These are phyloP conservation scores for Mycena kentingensis DNA, from an alignment of 768 basidiomycete species.

Conservation along the genomic window DNA sequence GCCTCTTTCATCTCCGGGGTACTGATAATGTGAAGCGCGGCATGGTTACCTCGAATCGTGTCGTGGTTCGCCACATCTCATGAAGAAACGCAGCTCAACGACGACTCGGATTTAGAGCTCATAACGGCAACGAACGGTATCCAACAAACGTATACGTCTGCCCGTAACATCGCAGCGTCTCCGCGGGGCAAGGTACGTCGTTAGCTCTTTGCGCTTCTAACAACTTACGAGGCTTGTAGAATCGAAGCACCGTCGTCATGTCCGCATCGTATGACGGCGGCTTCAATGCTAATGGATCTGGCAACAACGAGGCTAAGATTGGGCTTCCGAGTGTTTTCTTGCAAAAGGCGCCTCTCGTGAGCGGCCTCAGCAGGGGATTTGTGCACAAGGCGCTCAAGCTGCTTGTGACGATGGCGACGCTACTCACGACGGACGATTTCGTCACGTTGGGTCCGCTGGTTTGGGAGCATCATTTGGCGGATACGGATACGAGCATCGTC, in stretches of 20 bases:
- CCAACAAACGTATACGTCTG: conserved; percentile 52
- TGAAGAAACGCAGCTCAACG: conserved; percentile 38
- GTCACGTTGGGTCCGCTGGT: conserved; percentile 52
- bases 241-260: conserved; percentile 44
- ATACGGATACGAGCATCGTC: conserved; percentile 44
- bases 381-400: conserved; percentile 54
- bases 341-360: conserved; percentile 40
- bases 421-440: conserved; percentile 53
- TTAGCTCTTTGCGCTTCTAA: conserved; percentile 24
- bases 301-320: conserved; percentile 22
- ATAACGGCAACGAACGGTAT: conserved; percentile 43
- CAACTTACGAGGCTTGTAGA: conserved; percentile 32
- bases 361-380: conserved; percentile 49
- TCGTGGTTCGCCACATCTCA: conserved; percentile 46
- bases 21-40: conserved; percentile 33
- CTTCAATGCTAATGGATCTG: conserved; percentile 17
- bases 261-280: conserved; percentile 31
- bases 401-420: conserved; percentile 61
- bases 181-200: conserved; percentile 42
- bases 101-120: conserved; percentile 47
- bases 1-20: background rate
- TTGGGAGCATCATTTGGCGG: conserved; percentile 56
- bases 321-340: conserved; percentile 40
- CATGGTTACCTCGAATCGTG: conserved; percentile 48
- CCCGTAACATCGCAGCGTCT: conserved; percentile 47